phyloP scores from a whole-genome alignment of 2,329 filamentous ascomycete genomes.

The Fusarium heterosporum region DNA sequence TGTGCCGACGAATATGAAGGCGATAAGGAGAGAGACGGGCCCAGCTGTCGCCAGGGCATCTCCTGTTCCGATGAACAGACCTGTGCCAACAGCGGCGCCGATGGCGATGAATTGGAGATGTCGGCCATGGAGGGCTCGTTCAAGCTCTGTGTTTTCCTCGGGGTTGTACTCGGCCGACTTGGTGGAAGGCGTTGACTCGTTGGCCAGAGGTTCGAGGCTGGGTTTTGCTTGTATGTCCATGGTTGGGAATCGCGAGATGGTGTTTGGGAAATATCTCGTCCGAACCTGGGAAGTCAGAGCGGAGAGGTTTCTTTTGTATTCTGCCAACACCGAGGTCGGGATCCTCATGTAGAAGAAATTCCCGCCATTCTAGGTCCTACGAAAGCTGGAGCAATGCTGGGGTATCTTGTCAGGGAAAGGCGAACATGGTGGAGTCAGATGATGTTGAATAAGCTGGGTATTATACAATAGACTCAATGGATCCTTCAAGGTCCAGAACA shows the following conservation, averaged over 20 bases:
- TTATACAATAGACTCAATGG: constrained; percentile 27
- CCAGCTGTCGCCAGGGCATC: constrained; percentile 21
- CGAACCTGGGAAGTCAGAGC: accelerated
- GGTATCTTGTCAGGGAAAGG: constrained; percentile 27
- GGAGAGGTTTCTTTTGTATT: neutral
- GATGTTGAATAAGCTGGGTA: neutral
- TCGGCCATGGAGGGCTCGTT: constrained; percentile 68
- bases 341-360: too few species aligned
- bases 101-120: constrained; percentile 68
- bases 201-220: neutral
- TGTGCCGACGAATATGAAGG: constrained; percentile 27
- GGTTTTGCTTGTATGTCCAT: constrained; percentile 31
- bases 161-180: constrained; percentile 52
- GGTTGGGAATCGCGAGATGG: neutral
- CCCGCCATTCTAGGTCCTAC: neutral
- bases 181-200: constrained; percentile 18
- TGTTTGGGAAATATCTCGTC: neutral
- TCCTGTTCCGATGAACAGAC: constrained; percentile 64
- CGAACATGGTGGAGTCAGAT: constrained; percentile 23
- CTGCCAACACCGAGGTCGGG: neutral
- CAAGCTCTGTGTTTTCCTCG: constrained; percentile 59
- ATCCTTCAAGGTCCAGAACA: neutral
- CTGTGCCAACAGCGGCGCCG: constrained; percentile 70
- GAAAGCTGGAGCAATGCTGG: neutral
- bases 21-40: constrained; percentile 25